These are phyloP conservation scores for Lobosporangium transversale DNA, from an alignment of 192 early-diverging fungal genomes.

Conservation along the genomic window DNA sequence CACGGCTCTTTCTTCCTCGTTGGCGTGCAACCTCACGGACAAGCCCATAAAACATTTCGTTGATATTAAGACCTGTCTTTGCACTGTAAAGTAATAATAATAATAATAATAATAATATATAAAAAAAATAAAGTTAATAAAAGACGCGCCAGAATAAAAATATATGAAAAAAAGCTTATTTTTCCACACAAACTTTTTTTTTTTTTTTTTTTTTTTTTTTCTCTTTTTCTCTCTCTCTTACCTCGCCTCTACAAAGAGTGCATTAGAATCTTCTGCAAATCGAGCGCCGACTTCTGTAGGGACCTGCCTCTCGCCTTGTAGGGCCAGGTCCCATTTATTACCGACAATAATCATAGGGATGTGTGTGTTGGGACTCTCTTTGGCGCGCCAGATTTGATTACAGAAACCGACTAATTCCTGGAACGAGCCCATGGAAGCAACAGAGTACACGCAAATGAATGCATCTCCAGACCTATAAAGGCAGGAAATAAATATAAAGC, in stretches of 20 bases:
- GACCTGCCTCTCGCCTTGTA: constrained; percentile 68
- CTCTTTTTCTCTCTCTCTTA: constrained; percentile 3
- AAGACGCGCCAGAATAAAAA: background rate
- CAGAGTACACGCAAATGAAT: constrained; percentile 85
- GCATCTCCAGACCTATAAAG: constrained; percentile 77
- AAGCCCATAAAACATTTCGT: constrained; percentile 30
- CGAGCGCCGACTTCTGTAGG: constrained; percentile 62
- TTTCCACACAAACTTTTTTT: background rate
- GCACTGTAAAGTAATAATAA: constrained; percentile 14
- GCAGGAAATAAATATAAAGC: no score
- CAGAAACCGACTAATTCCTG: constrained; percentile 79
- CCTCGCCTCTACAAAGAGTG: constrained; percentile 71
- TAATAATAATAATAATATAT: no score
- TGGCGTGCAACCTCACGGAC: constrained; percentile 30
- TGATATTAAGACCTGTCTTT: constrained; percentile 32
- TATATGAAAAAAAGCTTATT: background rate
- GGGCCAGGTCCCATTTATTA: constrained; percentile 86
- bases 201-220: no score
- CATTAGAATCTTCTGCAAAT: constrained; percentile 65
- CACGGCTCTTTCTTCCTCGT: background rate
- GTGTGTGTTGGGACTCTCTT: constrained; percentile 68
- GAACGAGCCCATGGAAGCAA: constrained; percentile 78
- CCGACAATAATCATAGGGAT: constrained; percentile 86
- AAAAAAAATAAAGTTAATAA: no score
- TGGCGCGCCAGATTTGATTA: constrained; percentile 81